A percentile compares a stretch with the other conserved stretches of the same genome.
phyloP scores from a whole-genome alignment of 768 basidiomycete species.

The Serendipita sp. region DNA sequence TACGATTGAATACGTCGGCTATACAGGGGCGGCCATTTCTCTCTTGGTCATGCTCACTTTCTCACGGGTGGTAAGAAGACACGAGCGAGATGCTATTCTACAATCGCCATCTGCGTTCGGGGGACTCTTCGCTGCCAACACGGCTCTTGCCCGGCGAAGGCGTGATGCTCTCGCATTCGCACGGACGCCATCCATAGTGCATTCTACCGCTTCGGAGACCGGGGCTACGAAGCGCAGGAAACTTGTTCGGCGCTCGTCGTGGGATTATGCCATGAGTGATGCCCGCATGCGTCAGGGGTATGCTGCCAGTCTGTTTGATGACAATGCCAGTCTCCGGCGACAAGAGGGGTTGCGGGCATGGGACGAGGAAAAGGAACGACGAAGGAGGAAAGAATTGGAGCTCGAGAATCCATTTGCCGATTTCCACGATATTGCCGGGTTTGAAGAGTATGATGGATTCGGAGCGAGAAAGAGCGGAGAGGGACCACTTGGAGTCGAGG shows the following conservation, averaged over 20 bases:
- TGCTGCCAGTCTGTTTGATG: not conserved
- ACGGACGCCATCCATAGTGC: not conserved
- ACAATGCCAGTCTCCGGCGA: not conserved
- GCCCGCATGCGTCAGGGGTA: not conserved
- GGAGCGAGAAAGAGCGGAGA: not conserved
- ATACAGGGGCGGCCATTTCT: constrained; percentile 41
- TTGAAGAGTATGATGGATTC: not conserved
- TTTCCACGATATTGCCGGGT: not conserved
- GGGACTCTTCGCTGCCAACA: not conserved
- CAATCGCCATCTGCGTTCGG: constrained; percentile 29
- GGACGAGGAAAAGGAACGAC: not conserved
- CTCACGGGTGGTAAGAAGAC: constrained; percentile 40
- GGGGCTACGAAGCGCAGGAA: not conserved
- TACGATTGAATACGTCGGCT: not conserved
- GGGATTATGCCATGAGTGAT: not conserved
- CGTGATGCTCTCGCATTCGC: constrained; percentile 3
- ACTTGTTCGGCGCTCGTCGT: not conserved
- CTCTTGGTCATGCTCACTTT: constrained; percentile 42
- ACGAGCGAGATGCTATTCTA: constrained; percentile 40
- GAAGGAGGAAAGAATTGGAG: not conserved
- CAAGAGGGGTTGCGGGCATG: not conserved
- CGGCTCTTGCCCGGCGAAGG: constrained; percentile 2
- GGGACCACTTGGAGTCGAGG: not conserved
- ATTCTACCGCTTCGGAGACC: not conserved
- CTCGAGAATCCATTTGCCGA: not conserved